Evolutionary conservation across 805 yeast species (phyloP), one percentile per base, ranked within the genome.

Genomic region (Soucietia sequanensis): DNA sequence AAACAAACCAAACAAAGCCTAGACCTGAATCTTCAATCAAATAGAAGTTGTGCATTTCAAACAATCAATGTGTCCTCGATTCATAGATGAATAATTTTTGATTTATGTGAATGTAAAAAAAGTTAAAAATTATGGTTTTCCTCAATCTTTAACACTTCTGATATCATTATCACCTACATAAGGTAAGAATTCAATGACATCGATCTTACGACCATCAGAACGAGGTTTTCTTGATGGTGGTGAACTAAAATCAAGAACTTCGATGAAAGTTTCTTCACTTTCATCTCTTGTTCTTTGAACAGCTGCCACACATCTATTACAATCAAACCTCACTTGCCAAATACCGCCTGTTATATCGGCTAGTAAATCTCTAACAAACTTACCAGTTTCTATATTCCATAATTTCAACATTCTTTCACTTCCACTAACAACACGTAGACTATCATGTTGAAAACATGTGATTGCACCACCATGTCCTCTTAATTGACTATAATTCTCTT

Each of bases 301-400:
- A 0, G 99, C 98, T 14, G 95, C 91, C 24, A 91, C 86, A 54
- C 97, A 84, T 33, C 89, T 72, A 39, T 84, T 76, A 44, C 80
- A 78, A 52, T 88, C 95, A 50, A 89, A 87, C 49, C 84, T 76
- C 2, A 91, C 96, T 47, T 93, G 96, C 99, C 99, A 93, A 23
- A 91, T 88, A 24, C 86, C 83, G 7, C 93, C 95, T 11, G 86
- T 72, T 17, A 82, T 81, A 54, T 84, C 90, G 3, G 75, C 68
- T 30, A 90, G 64, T 35, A 93, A 60, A 45, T 88, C 89, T 36
- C 87, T 70, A 2, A 90, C 77, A 41, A 83, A 75, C 50, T 72
- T 71, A 0, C 98, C 98, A 3, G 83, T 79, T 41, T 77, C 72
- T 24, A 88, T 75, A 53, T 90, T 85, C 88, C 96, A 93, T 31